Conservation (phyloP, 768 basidiomycete species). For the Mrakia blollopis region DNA sequence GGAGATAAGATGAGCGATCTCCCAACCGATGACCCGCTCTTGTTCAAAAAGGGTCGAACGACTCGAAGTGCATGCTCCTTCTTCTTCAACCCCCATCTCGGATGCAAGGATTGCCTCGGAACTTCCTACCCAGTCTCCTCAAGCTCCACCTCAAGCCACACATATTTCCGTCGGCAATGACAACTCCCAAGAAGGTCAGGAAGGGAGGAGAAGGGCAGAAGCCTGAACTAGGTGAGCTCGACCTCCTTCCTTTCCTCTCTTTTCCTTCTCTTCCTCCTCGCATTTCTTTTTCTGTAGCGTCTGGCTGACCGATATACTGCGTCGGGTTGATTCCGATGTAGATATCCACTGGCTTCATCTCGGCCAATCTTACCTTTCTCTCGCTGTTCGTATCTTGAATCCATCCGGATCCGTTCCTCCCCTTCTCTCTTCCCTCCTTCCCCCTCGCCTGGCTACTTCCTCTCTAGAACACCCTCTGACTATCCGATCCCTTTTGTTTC, state of each 20-base stretch:
- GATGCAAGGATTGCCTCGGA: background rate
- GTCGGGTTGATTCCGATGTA: background rate
- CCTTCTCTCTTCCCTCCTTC: background rate
- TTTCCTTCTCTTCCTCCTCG: background rate
- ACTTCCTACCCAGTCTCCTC: background rate
- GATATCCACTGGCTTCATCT: constrained; percentile 30
- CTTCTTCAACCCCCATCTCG: background rate
- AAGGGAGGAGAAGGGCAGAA: background rate
- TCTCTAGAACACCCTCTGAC: no score
- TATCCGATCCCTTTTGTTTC: no score
- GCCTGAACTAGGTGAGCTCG: background rate
- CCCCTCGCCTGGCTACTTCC: background rate
- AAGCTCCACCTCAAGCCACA: background rate
- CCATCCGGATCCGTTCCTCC: background rate
- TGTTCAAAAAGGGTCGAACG: no score
- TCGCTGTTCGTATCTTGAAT: background rate
- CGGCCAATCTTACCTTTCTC: constrained; percentile 19
- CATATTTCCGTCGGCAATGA: background rate
- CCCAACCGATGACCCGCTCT: background rate
- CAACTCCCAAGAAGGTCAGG: background rate
- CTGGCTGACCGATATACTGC: background rate
- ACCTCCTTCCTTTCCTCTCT: background rate
- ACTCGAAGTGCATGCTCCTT: background rate
- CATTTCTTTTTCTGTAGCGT: background rate
- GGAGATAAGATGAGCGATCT: background rate